These are phyloP conservation scores for Triangularia verruculosa DNA, from an alignment of 2,329 filamentous ascomycete species.

Conservation along the genomic window DNA sequence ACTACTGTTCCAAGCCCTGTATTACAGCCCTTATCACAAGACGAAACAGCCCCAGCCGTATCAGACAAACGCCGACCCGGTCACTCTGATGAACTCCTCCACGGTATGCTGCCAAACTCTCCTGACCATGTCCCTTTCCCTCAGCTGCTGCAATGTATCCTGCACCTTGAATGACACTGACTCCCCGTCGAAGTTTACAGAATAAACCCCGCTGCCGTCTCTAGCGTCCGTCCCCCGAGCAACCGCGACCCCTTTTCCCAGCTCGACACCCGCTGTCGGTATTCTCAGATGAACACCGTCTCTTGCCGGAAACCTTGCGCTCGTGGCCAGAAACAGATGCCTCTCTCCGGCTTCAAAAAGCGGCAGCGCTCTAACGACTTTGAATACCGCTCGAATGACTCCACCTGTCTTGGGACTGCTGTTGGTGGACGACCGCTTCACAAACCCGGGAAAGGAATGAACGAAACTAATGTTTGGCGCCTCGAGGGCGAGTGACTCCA, in stretches of 20 bases:
- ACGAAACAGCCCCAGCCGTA: neutral
- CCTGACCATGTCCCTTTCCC: conserved; percentile 31
- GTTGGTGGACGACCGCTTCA: conserved; percentile 32
- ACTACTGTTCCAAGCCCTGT: too few relatives aligned
- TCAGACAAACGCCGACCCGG: conserved; percentile 27
- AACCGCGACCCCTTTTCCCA: conserved; percentile 27
- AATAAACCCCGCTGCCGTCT: conserved; percentile 39
- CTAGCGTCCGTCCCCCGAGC: conserved; percentile 34
- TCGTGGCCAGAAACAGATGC: conserved; percentile 39
- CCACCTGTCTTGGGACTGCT: conserved; percentile 24
- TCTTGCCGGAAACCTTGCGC: conserved; percentile 32
- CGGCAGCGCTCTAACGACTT: conserved; percentile 24
- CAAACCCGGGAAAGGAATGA: conserved; percentile 39
- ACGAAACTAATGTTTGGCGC: conserved; percentile 44
- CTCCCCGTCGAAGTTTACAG: conserved; percentile 35
- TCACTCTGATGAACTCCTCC: conserved; percentile 36
- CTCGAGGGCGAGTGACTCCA: conserved; percentile 46
- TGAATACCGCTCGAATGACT: conserved; percentile 29
- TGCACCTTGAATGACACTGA: conserved; percentile 28
- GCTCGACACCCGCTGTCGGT: conserved; percentile 26
- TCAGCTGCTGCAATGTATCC: conserved; percentile 29
- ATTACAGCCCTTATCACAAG: too few relatives aligned
- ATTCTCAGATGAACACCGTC: conserved; percentile 22
- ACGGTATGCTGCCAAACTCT: conserved; percentile 38
- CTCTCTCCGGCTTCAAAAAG: conserved; percentile 39